Evolutionary conservation across 148 eudicot species (phyloP).

Genomic region (Cornus florida): DNA sequence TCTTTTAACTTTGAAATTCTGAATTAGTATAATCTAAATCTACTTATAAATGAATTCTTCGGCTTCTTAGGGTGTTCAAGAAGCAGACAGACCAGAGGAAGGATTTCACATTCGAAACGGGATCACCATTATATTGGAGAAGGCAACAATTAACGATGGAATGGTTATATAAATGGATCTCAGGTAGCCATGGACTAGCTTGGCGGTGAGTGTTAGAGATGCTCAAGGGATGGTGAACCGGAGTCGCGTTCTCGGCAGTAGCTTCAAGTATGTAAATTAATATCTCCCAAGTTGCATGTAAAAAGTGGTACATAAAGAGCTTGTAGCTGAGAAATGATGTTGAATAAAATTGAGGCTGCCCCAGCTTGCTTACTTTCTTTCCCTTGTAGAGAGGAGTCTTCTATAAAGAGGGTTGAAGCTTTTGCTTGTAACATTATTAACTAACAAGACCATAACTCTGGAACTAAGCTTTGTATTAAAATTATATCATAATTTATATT

Average conservation of each 20-base stretch:
- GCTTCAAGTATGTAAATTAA: not conserved
- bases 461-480: slow-evolving; percentile 2
- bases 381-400: not conserved
- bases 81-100: slow-evolving; percentile 78
- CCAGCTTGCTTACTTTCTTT: not conserved
- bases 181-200: not conserved
- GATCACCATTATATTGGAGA: slow-evolving; percentile 75
- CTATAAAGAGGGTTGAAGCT: not conserved
- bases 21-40: not conserved
- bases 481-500: not conserved
- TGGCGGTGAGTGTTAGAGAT: not conserved
- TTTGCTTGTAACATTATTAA: not conserved
- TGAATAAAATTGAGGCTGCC: slow-evolving; percentile 2
- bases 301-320: not conserved
- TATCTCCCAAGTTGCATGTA: not conserved
- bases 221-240: not conserved
- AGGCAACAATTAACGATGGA: slow-evolving; percentile 85
- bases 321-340: not conserved
- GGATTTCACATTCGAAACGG: slow-evolving; percentile 95
- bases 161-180: slow-evolving; percentile 49
- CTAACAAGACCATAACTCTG: not conserved
- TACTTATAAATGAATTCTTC: not conserved
- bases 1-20: not conserved
- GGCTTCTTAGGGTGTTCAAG: slow-evolving; percentile 65
- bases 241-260: not conserved